Percentiles rank a stretch among this genome's conserved stretches.
phyloP scores from a whole-genome alignment of 108 stramenopile species.

The Stephanodiscus triporus region DNA sequence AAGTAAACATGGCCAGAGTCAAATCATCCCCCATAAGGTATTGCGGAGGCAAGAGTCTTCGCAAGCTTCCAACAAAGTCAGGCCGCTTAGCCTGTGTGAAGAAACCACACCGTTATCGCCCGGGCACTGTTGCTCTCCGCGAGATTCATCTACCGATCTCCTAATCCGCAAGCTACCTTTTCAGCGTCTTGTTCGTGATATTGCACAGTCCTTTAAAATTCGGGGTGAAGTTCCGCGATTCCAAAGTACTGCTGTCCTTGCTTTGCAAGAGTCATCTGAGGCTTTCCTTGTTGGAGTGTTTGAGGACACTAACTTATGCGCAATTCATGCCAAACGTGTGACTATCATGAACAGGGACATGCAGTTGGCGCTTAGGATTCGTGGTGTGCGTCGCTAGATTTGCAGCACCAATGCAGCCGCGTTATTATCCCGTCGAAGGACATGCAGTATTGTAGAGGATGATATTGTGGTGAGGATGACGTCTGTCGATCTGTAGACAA shows the following conservation, averaged over 20 bases:
- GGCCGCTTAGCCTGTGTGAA: slow-evolving; percentile 36
- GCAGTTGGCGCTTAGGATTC: slow-evolving; percentile 45
- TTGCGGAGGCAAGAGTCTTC: slow-evolving; percentile 49
- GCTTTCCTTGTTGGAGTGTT: slow-evolving; percentile 67
- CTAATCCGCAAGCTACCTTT: slow-evolving; percentile 80
- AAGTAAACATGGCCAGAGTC: slow-evolving; percentile 56
- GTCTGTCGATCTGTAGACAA: not conserved
- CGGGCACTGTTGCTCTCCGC: slow-evolving; percentile 44
- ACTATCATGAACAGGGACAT: slow-evolving; percentile 92
- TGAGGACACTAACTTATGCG: slow-evolving; percentile 78
- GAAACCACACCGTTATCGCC: slow-evolving; percentile 22
- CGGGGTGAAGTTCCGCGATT: slow-evolving; percentile 70
- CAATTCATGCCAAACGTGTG: slow-evolving; percentile 84
- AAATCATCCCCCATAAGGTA: slow-evolving; percentile 70
- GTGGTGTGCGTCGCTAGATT: slow-evolving; percentile 5
- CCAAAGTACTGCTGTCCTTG: slow-evolving; percentile 90
- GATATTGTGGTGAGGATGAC: slow-evolving; percentile 1
- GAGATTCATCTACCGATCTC: slow-evolving; percentile 67
- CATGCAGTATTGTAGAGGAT: slow-evolving; percentile 1
- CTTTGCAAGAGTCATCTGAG: slow-evolving; percentile 91
- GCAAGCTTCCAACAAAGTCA: slow-evolving; percentile 50
- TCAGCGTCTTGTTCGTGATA: slow-evolving; percentile 92
- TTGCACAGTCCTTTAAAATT: slow-evolving; percentile 77
- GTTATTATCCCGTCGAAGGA: not conserved
- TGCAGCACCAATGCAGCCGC: not conserved